Conservation (phyloP, 169 alveolate species). For the Eimeria maxima region DNA sequence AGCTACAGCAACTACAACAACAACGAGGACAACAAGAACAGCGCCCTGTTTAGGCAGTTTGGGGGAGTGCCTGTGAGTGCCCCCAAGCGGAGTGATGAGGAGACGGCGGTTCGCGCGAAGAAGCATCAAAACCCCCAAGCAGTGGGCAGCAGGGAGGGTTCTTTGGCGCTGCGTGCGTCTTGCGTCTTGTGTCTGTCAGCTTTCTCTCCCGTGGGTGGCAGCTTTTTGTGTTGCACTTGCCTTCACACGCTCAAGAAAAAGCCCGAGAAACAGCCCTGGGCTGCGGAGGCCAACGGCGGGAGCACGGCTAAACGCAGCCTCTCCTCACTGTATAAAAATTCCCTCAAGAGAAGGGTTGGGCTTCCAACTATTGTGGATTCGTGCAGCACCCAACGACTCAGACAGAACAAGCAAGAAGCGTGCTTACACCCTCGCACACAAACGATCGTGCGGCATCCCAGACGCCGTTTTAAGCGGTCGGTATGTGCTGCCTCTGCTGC, state of each 20-base stretch:
- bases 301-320: constrained; percentile 2
- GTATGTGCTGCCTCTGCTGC: neutral
- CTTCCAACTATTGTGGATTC: neutral
- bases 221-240: constrained; percentile 14
- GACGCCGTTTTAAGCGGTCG: constrained; percentile 3
- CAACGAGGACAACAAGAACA: neutral
- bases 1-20: neutral
- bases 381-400: neutral
- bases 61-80: neutral
- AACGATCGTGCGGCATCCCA: neutral
- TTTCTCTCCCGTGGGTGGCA: constrained; percentile 10
- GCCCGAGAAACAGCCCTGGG: neutral
- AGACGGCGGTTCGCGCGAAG: neutral
- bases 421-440: neutral
- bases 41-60: neutral
- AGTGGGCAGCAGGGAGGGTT: neutral
- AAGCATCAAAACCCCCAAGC: neutral
- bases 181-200: constrained; percentile 22
- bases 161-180: neutral
- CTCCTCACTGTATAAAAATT: neutral
- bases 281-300: neutral
- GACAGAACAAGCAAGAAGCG: neutral
- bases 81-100: neutral
- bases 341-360: neutral
- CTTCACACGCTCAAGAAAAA: constrained; percentile 5